Evolutionary conservation across 805 yeast species (phyloP).

Genomic region (Pichia gijzeniarum): DNA sequence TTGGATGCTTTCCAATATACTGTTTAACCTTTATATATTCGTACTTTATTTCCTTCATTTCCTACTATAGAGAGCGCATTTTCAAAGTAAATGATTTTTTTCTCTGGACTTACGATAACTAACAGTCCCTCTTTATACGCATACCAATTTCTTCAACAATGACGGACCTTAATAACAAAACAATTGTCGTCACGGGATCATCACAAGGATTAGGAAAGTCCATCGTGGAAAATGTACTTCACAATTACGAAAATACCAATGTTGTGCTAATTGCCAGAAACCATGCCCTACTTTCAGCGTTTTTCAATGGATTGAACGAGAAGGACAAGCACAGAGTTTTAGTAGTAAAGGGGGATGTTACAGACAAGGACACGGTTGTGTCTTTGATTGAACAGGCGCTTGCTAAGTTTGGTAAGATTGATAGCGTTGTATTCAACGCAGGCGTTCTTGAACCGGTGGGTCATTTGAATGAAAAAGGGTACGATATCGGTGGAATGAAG

Average conservation of each 20-base stretch:
- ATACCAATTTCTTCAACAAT: neutral
- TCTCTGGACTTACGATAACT: no score
- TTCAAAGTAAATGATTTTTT: no score
- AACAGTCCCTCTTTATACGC: no score
- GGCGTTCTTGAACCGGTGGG: conserved; percentile 79
- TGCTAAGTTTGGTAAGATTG: conserved; percentile 47
- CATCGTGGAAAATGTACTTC: conserved; percentile 48
- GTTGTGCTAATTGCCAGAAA: conserved; percentile 74
- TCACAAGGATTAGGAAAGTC: conserved; percentile 82
- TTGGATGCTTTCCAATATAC: conserved; percentile 5
- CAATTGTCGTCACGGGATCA: conserved; percentile 52
- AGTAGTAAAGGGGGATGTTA: conserved; percentile 54
- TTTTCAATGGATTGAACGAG: conserved; percentile 32
- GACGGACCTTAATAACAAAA: neutral
- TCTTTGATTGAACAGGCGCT: conserved; percentile 41
- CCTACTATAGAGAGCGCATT: no score
- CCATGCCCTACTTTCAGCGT: conserved; percentile 33
- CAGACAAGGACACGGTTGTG: conserved; percentile 33
- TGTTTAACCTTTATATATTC: no score
- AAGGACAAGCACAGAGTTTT: conserved; percentile 46
- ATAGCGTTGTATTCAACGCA: conserved; percentile 70
- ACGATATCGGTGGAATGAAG: conserved; percentile 55
- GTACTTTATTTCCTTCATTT: no score
- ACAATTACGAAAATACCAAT: conserved; percentile 26
- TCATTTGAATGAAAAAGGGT: conserved; percentile 37